These are phyloP conservation scores for Schizopora paradoxa DNA, from an alignment of 1,284 basidiomycete genomes.

Conservation along the genomic window DNA sequence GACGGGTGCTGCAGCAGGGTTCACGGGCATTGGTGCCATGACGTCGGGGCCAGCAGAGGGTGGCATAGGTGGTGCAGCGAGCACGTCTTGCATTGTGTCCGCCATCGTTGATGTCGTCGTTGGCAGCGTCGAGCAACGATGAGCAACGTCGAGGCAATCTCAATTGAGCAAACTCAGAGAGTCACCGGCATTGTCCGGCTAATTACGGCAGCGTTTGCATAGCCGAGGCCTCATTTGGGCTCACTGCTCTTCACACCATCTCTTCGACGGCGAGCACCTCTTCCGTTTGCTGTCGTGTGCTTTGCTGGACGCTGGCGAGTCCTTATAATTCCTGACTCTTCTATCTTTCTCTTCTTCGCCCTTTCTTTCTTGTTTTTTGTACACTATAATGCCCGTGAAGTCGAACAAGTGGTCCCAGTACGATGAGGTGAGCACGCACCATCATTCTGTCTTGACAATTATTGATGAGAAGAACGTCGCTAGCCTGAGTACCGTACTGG, in stretches of 20 bases:
- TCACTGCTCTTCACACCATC: not conserved
- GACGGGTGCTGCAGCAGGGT: constrained; percentile 28
- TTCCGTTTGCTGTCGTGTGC: too few relatives aligned
- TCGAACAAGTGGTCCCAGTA: constrained; percentile 19
- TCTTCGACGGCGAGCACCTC: not conserved
- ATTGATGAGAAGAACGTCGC: not conserved
- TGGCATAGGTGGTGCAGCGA: constrained; percentile 7
- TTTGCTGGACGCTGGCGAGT: constrained; percentile 1
- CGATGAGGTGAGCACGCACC: constrained; percentile 11
- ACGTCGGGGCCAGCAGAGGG: constrained; percentile 9
- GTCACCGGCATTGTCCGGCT: not conserved
- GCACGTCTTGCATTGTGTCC: constrained; percentile 9
- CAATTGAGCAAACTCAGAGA: not conserved
- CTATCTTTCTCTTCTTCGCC: not conserved
- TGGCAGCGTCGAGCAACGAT: not conserved
- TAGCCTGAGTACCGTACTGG: constrained; percentile 38
- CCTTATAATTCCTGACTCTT: not conserved
- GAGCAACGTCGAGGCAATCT: not conserved
- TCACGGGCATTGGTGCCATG: constrained; percentile 21
- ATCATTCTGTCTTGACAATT: not conserved
- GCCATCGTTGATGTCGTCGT: constrained; percentile 5
- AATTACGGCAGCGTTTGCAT: not conserved
- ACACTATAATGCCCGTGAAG: not conserved
- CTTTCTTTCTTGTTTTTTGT: not conserved
- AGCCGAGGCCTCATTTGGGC: not conserved